A percentile compares a stretch with the other conserved stretches of the same genome.
These are phyloP conservation scores for Aquilaria agallochum DNA, from an alignment of 441 rosid genomes.

Conservation along the genomic window DNA sequence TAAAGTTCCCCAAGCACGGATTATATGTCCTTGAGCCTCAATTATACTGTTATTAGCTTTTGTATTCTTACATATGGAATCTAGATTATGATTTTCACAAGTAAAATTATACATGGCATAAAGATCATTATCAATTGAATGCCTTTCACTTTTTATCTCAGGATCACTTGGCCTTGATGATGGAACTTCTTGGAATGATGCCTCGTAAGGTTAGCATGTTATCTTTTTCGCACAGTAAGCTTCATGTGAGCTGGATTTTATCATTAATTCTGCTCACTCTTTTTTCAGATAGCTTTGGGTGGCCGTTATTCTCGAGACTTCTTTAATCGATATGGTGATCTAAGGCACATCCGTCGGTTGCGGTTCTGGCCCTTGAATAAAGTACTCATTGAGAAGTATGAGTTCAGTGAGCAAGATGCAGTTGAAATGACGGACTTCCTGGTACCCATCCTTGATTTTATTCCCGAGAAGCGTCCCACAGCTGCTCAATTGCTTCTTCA, in stretches of 20 bases:
- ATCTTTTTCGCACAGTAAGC: no score
- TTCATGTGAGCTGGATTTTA: no score
- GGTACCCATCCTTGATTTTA: constrained; percentile 51
- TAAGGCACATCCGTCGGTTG: constrained; percentile 56
- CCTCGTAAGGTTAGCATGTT: constrained; percentile 52
- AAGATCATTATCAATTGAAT: no score
- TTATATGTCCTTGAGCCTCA: no score
- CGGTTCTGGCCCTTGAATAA: constrained; percentile 64
- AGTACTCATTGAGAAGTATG: constrained; percentile 60
- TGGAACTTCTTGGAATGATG: constrained; percentile 76
- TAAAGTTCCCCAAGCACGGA: no score
- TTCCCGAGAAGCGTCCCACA: constrained; percentile 67
- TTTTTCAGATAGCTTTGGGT: constrained; percentile 48
- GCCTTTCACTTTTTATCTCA: no score
- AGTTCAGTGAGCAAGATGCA: constrained; percentile 60
- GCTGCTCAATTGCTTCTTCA: constrained; percentile 65
- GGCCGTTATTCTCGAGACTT: constrained; percentile 66
- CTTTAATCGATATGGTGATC: constrained; percentile 64
- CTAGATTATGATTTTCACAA: no score
- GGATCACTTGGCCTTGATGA: constrained; percentile 85
- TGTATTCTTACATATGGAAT: no score
- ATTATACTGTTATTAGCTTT: no score
- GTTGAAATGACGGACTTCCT: constrained; percentile 57
- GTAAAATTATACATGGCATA: no score
- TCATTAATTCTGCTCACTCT: not conserved